Evolutionary conservation across 352 stramenopile species (phyloP).

Genomic region (Blastocystis sp.): DNA sequence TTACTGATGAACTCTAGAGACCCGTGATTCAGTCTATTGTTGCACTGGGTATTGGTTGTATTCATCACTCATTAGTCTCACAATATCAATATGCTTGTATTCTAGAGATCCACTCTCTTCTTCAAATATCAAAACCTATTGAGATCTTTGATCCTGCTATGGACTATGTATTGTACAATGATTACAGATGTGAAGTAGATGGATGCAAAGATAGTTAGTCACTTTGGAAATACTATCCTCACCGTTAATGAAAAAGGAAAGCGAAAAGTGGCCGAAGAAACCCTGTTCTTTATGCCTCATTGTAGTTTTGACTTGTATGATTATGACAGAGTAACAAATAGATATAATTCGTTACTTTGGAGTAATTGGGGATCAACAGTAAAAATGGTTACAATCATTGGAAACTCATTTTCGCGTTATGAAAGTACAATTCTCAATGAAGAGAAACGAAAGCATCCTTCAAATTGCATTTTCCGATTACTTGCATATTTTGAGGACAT

Average conservation of each 20-base stretch:
- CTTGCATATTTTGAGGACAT: background rate
- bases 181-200: background rate
- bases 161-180: background rate
- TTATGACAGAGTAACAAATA: background rate
- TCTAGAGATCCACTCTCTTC: background rate
- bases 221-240: background rate
- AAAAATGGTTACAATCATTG: background rate
- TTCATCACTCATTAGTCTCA: background rate
- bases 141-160: conserved; percentile 21
- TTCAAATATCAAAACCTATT: background rate
- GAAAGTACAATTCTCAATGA: background rate
- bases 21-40: background rate
- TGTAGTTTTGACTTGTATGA: conserved; percentile 18
- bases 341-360: background rate
- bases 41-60: background rate
- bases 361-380: conserved; percentile 8
- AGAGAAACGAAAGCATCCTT: background rate
- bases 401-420: conserved; percentile 5
- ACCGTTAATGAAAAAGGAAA: background rate
- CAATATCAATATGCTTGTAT: conserved; percentile 19
- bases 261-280: background rate
- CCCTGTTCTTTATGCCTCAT: conserved; percentile 26
- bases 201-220: background rate
- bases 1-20: background rate
- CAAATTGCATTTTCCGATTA: background rate